Evolutionary conservation across 495 filamentous ascomycete genomes (phyloP).

Genomic region (Tuber brumale): DNA sequence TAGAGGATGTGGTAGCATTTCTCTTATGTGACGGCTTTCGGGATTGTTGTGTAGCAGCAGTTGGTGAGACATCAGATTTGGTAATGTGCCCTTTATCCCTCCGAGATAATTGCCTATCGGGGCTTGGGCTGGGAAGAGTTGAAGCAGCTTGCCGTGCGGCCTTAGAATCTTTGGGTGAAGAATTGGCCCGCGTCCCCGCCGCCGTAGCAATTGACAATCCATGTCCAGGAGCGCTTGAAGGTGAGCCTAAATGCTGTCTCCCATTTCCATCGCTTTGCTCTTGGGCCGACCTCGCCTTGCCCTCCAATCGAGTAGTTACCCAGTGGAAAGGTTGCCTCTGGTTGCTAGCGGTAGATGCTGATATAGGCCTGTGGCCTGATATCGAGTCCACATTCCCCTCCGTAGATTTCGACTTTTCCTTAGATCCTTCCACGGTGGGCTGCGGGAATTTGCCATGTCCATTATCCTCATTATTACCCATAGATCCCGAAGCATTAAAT

Average conservation of each 20-base stretch:
- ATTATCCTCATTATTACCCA: background rate
- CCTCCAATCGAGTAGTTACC: background rate
- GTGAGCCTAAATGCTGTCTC: background rate
- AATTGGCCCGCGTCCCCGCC: background rate
- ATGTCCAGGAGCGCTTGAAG: background rate
- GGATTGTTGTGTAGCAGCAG: background rate
- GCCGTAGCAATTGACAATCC: background rate
- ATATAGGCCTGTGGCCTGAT: background rate
- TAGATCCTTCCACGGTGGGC: background rate
- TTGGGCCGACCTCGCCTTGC: background rate
- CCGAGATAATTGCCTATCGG: background rate
- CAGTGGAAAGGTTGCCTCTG: background rate
- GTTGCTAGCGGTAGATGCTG: background rate
- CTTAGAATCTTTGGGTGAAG: background rate
- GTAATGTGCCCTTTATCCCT: background rate
- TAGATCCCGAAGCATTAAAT: background rate
- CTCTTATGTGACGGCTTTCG: background rate
- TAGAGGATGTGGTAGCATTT: background rate
- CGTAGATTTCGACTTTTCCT: background rate
- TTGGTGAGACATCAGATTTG: background rate
- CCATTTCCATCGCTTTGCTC: background rate
- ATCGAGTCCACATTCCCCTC: background rate
- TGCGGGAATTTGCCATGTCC: background rate
- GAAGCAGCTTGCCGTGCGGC: background rate
- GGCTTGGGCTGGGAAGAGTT: background rate